Percentiles rank a stretch among this genome's conserved stretches.
Evolutionary conservation across 2,329 filamentous ascomycete species (phyloP).

Genomic region (Trichophaea hybrida): DNA sequence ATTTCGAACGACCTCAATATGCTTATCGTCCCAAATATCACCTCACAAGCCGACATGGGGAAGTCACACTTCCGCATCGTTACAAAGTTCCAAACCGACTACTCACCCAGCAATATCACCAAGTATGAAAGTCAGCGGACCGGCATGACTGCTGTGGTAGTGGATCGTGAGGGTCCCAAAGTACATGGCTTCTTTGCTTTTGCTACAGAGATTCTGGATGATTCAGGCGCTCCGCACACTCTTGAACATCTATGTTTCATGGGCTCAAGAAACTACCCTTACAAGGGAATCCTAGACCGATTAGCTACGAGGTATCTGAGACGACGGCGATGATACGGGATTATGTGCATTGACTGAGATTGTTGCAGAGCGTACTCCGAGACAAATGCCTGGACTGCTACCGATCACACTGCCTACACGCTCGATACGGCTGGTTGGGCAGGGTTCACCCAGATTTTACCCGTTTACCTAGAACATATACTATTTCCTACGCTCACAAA

Average conservation of each 20-base stretch:
- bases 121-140: constrained; percentile 94
- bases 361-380: constrained; percentile 61
- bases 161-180: constrained; percentile 88
- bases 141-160: constrained; percentile 85
- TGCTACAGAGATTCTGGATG: constrained; percentile 93
- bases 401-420: constrained; percentile 91
- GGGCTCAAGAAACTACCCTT: constrained; percentile 85
- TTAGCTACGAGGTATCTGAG: constrained; percentile 49
- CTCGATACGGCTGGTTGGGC: constrained; percentile 94
- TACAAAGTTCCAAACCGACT: constrained; percentile 76
- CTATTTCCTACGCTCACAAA: constrained; percentile 85
- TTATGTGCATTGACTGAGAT: background rate
- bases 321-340: background rate
- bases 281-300: constrained; percentile 91
- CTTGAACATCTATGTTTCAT: constrained; percentile 74
- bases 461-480: constrained; percentile 89
- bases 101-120: constrained; percentile 73
- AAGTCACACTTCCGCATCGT: constrained; percentile 56
- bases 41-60: background rate
- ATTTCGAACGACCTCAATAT: background rate
- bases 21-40: background rate
- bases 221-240: constrained; percentile 82
- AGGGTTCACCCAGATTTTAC: constrained; percentile 85
- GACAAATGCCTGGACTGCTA: constrained; percentile 95
- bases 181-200: constrained; percentile 88